Base-by-base conservation (phyloP, 2,329 filamentous ascomycete species). In the Arthrobotrys musiformis region DNA sequence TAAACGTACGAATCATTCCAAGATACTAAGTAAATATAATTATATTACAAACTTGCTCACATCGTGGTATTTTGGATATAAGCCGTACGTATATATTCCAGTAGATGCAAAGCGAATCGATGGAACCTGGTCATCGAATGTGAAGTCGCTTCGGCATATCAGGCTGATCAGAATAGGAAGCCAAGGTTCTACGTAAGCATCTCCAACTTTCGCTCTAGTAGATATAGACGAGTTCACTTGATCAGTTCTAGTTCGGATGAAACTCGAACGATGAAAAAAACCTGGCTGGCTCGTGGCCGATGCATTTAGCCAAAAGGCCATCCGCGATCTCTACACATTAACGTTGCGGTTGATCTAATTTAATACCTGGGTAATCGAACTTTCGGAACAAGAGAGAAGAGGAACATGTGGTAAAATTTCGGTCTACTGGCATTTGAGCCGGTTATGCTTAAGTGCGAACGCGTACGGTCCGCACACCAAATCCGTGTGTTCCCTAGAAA, bases 291-390 rank as follows among this genome's bases (percentile, higher is more conserved):
- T 64, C 48, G 40, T 42, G 58, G 64, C n/a, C 19, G 17, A 26
- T 42, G 64, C 50, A 76, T 76, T 69, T 76, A 76, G 72, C 64
- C 72, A 61, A 61, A 66, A 64, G 48, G 50, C 44, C 37, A 37
- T 58, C 58, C 44, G 35, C 26, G 50, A 60, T 70, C 46, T 66
- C 54, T 2, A 58, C 22, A 46, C 26, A 3, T 17, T 4, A 40
- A 56, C 28, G 28, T n/a, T 9, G 61, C 30, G n/a, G 42, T 37
- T 52, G 33, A 50, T 40, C 40, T n/a, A 46, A 30, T 33, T 15
- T 22, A 46, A 11, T 46, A 22, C 15, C 33, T 33, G 17, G 42
- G 28, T 17, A 28, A 30, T 28, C 48, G 48, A 24, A 15, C 24
- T 30, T n/a, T 52, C 24, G 48, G 48, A 30, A 28, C 24, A 30